These are phyloP conservation scores for Tolypocladium inflatum DNA, from an alignment of 2,329 filamentous ascomycete genomes.

Conservation along the genomic window DNA sequence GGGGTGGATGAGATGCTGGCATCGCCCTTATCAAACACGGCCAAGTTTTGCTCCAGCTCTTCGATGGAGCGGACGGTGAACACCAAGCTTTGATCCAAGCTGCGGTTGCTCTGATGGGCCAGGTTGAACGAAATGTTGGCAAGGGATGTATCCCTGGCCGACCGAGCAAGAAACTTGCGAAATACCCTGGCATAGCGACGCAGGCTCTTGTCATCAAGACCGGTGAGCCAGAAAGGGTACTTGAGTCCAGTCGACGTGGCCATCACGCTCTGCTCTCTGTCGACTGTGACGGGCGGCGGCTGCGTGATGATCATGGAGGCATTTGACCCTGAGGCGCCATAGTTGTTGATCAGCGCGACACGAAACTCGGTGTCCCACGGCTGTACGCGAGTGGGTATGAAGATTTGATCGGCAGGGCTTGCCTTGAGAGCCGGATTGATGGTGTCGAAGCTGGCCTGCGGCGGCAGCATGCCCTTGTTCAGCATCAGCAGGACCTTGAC, in stretches of 20 bases:
- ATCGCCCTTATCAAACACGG: constrained; percentile 5
- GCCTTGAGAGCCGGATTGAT: constrained; percentile 15
- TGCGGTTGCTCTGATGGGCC: constrained; percentile 17
- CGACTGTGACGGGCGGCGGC: constrained; percentile 1
- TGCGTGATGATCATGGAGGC: constrained; percentile 12
- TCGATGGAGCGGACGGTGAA: constrained; percentile 10
- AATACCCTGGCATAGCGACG: not conserved
- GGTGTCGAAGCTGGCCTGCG: constrained; percentile 19
- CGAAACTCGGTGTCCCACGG: constrained; percentile 11
- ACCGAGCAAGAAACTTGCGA: not conserved
- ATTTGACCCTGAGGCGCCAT: constrained; percentile 20
- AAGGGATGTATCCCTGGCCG: not conserved
- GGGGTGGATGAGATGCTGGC: not conserved
- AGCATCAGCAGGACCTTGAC: constrained; percentile 40
- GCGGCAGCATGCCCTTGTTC: constrained; percentile 12
- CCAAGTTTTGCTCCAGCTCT: constrained; percentile 13
- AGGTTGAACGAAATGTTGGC: constrained; percentile 22
- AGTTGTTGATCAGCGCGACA: constrained; percentile 24
- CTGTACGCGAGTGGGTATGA: constrained; percentile 11
- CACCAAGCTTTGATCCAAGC: constrained; percentile 10
- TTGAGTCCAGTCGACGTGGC: not conserved
- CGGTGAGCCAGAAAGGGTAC: constrained; percentile 2
- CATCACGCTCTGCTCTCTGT: not conserved
- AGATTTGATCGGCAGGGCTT: constrained; percentile 2
- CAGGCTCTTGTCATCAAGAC: constrained; percentile 1